Percentiles rank a stretch among this genome's conserved stretches.
These are phyloP conservation scores for Astrothelium macrocarpum DNA, from an alignment of 495 filamentous ascomycete genomes.

Conservation along the genomic window DNA sequence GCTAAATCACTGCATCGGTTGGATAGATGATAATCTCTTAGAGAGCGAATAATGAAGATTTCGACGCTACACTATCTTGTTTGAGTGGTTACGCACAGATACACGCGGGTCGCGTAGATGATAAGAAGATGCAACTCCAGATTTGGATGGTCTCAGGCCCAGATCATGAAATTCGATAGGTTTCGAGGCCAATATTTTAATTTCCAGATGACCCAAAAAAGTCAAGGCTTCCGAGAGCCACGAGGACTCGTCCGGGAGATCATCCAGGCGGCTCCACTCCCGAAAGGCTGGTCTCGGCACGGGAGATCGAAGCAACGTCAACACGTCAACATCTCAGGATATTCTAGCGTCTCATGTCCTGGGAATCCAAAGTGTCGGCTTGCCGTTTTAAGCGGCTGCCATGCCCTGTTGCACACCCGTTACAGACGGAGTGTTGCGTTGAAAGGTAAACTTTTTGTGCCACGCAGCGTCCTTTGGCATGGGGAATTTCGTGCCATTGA, in stretches of 20 bases:
- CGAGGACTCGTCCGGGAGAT: not conserved
- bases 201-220: not conserved
- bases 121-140: not conserved
- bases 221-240: not conserved
- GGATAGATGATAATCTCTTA: not conserved
- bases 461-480: not conserved
- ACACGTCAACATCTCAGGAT: too few species aligned
- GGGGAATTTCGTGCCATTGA: too few species aligned
- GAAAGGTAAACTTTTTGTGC: not conserved
- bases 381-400: not conserved
- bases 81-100: not conserved
- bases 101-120: not conserved
- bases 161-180: not conserved
- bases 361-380: not conserved
- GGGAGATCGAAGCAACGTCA: not conserved
- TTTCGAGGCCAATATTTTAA: not conserved
- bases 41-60: not conserved
- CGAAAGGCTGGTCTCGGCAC: not conserved
- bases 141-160: not conserved
- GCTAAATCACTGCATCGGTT: not conserved
- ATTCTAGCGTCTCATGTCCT: too few species aligned
- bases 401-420: not conserved
- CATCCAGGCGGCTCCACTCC: not conserved
- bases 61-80: not conserved
- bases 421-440: too few species aligned